A percentile compares a stretch with the other conserved stretches of the same genome.
These are phyloP conservation scores for Aspergillus indologenus DNA, from an alignment of 495 filamentous ascomycete species.

Conservation along the genomic window DNA sequence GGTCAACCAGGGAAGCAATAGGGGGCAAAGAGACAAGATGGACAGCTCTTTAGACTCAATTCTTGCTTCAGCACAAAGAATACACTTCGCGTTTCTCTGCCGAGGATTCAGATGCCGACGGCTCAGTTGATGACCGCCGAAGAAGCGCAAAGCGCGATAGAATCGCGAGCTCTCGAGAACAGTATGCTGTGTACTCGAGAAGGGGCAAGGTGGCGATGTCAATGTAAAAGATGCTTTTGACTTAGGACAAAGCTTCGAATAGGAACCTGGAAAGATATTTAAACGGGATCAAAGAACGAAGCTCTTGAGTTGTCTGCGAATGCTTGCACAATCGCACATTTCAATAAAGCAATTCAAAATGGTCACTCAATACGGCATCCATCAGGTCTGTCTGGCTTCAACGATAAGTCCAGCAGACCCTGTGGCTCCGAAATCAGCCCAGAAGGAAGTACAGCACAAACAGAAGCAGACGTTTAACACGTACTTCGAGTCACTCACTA, in stretches of 20 bases:
- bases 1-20: background rate
- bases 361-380: background rate
- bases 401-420: slow-evolving; percentile 1
- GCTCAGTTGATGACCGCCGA: background rate
- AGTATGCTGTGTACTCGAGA: background rate
- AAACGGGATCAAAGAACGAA: background rate
- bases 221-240: background rate
- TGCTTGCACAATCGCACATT: background rate
- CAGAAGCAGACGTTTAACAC: background rate
- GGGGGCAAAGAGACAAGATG: background rate
- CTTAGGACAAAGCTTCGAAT: background rate
- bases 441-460: background rate
- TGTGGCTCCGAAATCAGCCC: background rate
- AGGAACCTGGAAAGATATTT: background rate
- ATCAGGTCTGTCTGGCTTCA: slow-evolving; percentile 1
- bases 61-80: too few relatives aligned
- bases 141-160: background rate
- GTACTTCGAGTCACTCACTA: background rate
- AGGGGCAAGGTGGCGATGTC: background rate
- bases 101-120: background rate
- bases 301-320: background rate
- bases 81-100: background rate
- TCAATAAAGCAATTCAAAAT: background rate
- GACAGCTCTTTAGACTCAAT: background rate
- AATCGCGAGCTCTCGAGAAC: background rate